Evolutionary conservation across 2,329 filamentous ascomycete species (phyloP), one percentile per base, ranked within the genome.

Genomic region (Boeremia lycopersici): DNA sequence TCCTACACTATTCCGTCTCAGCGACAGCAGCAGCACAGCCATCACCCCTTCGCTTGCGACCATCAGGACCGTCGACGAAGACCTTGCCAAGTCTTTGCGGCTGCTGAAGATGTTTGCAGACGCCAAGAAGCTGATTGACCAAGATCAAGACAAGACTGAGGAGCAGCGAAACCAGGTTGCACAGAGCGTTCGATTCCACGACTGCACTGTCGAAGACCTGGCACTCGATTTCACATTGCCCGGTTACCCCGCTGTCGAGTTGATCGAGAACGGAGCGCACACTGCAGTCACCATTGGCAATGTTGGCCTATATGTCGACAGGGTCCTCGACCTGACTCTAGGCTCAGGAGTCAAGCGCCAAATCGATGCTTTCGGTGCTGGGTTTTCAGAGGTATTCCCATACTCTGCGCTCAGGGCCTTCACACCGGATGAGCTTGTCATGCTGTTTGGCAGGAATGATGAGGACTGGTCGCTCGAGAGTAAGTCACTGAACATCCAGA

Each of bases 381-480:
- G 95, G 0, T 99, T 99, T 74, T 96, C 93, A 0, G 89, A 96
- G 63, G 96, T 99, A 0, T 99, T 99, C 80, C 91, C 93, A 0
- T 99, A 96, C 76, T 89, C 91, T 4, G 91, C 96, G 7, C 78
- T 99, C 42, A 91, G 89, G 62, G 91, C 95, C 0, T 99, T 99
- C 71, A 99, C 95, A 0, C 93, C 96, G 0, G 91, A 91, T 65
- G 96, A 99, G 75, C 82, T 99, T 28, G 93, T 97, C 35, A 93
- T 93, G 80, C 83, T 99, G 25, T 99, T 98, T 78, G 95, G 95
- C 15, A 86, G 89, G 53, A 87, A 91, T 4, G 90, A 98, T 7
- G 95, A 99, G 72, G 95, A 99, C 74, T 99, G 95, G 95, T 91
- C 91, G 19, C 87, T 99, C 62, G 93, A 98, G 74, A 99, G 91